Base-by-base conservation (phyloP, 148 eudicot genomes). In the Rhododendron vialii region DNA sequence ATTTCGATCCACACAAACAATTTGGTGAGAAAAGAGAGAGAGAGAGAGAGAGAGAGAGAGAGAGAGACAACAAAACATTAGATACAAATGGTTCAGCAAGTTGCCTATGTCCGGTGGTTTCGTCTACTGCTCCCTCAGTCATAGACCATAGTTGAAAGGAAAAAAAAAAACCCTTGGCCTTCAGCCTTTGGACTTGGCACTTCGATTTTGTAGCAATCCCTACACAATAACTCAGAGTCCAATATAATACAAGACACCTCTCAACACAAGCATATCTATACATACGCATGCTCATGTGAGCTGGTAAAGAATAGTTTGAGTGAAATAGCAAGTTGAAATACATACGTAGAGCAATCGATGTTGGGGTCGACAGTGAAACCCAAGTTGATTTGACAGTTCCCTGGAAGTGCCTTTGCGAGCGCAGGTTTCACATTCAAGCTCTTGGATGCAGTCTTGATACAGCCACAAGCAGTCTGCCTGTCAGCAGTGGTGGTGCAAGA, bases 341-440 rank as follows among this genome's bases (percentile, higher is more conserved):
- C 45, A 7, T 88, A 92, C 93, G 88, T 87, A 81, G 92, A 80
- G 85, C 94, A 92, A 57, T 92, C 90, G 9, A 89, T 51, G 82
- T 13, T 89, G 55, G 94, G 90, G 24, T 90, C 89, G 50, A 92
- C 45, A n/a, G 87, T 18, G 73, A 81, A 88, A 2, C 90, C 87
- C 89, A 92, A 55, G 61, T 33, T 80, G 83, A 92, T 90, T 30
- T 88, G 86, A 76, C 92, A 92, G 11, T 76, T 87, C 13, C 87
- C 88, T 0, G 94, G 92, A 55, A 92, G 94, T 20, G 89, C 85
- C 85, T 89, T 85, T 14, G 89, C 89, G 2, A 84, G 5, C 1
- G 67, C 78, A 17, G 86, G 84, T 41, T 91, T 91, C 20, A 83
- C 63, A 0, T 84, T 89, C 35, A 86, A 1, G 38, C 35, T 82